Evolutionary conservation across 345 rosid species (phyloP), one percentile per base, ranked within the genome.

Genomic region (Raphanus sativus): DNA sequence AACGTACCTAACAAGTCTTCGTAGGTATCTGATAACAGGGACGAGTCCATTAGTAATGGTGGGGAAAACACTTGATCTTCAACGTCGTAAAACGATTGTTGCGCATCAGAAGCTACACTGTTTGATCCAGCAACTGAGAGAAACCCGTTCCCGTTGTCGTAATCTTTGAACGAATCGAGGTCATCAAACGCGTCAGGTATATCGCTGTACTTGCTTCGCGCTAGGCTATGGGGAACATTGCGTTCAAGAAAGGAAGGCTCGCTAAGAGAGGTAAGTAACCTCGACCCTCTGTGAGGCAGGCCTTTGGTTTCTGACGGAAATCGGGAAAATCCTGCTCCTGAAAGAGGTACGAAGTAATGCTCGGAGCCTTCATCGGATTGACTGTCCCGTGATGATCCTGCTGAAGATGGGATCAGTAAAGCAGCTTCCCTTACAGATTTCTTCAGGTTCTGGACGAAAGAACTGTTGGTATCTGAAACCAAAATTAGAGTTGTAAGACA

Each of bases 361-460:
- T 88, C 98, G 0, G 96, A 86, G 74, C 87, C 86, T 78, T 90
- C 95, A 78, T 89, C 92, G 54, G 89, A 85, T 62, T 89, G 89
- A 71, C 85, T 80, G 45, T 90, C 96, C 9, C 81, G 86, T 79
- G 91, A 87, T 74, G 86, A 84, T 81, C 89, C 99, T 56, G 89
- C 84, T 81, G 87, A 79, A 62, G 89, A 85, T 69, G 85, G 89
- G 77, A 80, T 77, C n/a, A 89, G 80, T 40, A 95, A 38, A 40
- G 99, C 99, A 34, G 94, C 93, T 86, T 91, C 96, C 78, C 99
- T 81, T 16, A 95, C 99, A 73, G 99, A 91, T 79, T 90, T 90
- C 89, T 88, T 95, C 75, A 95, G 84, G 84, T 86, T 87, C 79
- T 87, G 91, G 69, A 89, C 83, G 82, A 83, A 91, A 70, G 83